phyloP scores from a whole-genome alignment of 2,329 filamentous ascomycete genomes.

The Scorias spongiosa region DNA sequence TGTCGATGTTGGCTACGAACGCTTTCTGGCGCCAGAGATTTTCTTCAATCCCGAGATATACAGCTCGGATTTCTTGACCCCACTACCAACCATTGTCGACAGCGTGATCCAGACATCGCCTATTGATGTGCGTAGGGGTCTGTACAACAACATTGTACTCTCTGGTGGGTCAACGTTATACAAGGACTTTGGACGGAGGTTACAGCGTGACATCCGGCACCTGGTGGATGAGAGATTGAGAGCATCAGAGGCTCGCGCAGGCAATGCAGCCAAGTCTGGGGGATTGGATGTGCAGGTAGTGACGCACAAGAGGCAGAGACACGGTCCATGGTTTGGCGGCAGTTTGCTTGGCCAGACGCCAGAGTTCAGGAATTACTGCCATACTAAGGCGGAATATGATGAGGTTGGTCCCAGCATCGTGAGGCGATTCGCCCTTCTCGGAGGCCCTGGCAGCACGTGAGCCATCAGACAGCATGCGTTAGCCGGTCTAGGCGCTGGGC shows the following conservation, averaged over 20 bases:
- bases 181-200: slow-evolving; percentile 90
- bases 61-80: slow-evolving; percentile 94
- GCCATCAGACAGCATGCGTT: background rate
- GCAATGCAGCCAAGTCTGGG: slow-evolving; percentile 71
- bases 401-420: slow-evolving; percentile 95
- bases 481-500: too few relatives aligned
- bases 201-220: slow-evolving; percentile 95
- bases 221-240: slow-evolving; percentile 85
- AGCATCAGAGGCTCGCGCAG: slow-evolving; percentile 80
- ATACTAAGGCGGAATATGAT: slow-evolving; percentile 67
- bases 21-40: slow-evolving; percentile 94
- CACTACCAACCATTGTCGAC: slow-evolving; percentile 85
- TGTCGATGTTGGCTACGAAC: slow-evolving; percentile 93
- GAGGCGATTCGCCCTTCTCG: slow-evolving; percentile 80
- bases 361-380: slow-evolving; percentile 97
- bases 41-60: slow-evolving; percentile 99
- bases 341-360: slow-evolving; percentile 93
- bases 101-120: slow-evolving; percentile 94
- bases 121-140: slow-evolving; percentile 87
- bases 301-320: slow-evolving; percentile 89
- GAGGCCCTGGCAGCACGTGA: slow-evolving; percentile 73
- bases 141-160: slow-evolving; percentile 99
- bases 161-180: slow-evolving; percentile 95
- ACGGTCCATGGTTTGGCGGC: slow-evolving; percentile 97
- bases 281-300: slow-evolving; percentile 95